A percentile compares a stretch with the other conserved stretches of the same genome.
Conservation (phyloP, 2,329 filamentous ascomycete species). For the Diaporthe caulivora region DNA sequence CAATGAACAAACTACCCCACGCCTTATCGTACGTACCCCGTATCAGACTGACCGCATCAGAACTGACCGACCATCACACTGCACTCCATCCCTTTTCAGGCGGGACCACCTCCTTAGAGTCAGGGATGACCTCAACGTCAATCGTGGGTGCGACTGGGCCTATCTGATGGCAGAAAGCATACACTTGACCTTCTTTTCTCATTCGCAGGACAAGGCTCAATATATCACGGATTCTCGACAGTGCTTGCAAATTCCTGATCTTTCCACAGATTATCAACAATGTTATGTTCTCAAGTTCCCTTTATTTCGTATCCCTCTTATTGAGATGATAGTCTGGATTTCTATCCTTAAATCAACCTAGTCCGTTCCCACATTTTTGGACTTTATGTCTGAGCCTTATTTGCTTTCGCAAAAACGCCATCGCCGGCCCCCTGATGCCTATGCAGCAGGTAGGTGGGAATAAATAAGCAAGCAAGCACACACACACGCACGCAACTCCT, state of each 20-base stretch:
- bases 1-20: constrained; percentile 19
- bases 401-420: constrained; percentile 20
- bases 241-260: too few relatives aligned
- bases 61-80: neutral
- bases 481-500: constrained; percentile 10
- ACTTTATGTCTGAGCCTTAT: constrained; percentile 23
- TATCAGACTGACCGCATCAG: too few relatives aligned
- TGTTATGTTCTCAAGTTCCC: neutral
- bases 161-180: neutral
- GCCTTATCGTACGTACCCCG: constrained; percentile 32
- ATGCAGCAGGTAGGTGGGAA: constrained; percentile 3
- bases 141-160: neutral
- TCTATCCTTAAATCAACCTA: constrained; percentile 17
- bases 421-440: constrained; percentile 5
- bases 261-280: neutral
- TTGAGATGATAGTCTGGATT: constrained; percentile 4
- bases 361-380: constrained; percentile 17
- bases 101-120: neutral
- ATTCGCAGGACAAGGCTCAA: neutral
- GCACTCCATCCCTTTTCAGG: neutral
- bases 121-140: neutral
- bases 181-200: neutral
- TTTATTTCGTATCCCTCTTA: neutral
- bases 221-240: too few relatives aligned
- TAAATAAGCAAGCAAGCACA: neutral